Conservation (phyloP, 176 grass and related monocot genomes). For the Phoenix roebelenii region DNA sequence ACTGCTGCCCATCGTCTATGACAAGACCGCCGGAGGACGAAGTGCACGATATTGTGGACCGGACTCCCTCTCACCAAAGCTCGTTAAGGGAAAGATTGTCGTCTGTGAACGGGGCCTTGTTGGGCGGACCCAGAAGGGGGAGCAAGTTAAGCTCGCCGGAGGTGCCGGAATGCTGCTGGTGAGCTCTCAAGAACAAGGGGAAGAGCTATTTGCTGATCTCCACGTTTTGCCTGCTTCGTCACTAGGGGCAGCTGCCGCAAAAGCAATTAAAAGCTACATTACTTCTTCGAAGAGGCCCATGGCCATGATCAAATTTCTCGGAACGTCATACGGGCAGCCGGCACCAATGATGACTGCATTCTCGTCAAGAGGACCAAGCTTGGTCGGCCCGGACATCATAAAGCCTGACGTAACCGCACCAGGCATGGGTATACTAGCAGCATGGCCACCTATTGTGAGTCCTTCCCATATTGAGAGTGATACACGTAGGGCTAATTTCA, state of each 20-base stretch:
- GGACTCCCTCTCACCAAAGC: background rate
- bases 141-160: constrained; percentile 9
- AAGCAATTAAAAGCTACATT: constrained; percentile 4
- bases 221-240: constrained; percentile 9
- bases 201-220: background rate
- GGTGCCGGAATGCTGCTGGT: constrained; percentile 6
- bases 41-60: background rate
- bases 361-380: constrained; percentile 15
- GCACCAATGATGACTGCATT: constrained; percentile 5
- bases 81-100: constrained; percentile 8
- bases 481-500: constrained; percentile 3
- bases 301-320: constrained; percentile 8
- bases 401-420: constrained; percentile 14
- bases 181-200: background rate
- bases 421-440: constrained; percentile 13
- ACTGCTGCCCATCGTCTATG: background rate
- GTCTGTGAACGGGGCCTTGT: background rate
- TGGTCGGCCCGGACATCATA: background rate
- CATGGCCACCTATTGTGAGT: constrained; percentile 1
- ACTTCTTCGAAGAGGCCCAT: background rate
- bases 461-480: constrained; percentile 9
- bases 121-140: background rate
- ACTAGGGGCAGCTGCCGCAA: background rate
- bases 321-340: background rate
- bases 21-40: background rate